Evolutionary conservation across 106 monocot species (phyloP).

Genomic region (Dendrobium huoshanense): DNA sequence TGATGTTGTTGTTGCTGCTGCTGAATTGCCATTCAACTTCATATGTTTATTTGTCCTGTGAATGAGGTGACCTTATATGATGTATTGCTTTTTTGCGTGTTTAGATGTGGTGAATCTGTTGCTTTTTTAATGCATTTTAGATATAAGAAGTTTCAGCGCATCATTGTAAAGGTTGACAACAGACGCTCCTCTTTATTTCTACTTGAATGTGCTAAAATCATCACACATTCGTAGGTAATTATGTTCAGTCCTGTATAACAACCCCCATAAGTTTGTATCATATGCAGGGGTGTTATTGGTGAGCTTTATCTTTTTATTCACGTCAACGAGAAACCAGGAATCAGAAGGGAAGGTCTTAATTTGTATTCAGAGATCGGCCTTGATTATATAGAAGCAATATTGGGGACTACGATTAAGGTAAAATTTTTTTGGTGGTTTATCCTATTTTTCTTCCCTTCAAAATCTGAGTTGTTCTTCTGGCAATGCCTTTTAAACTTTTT

Average conservation of each 20-base stretch:
- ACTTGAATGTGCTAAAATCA: not conserved
- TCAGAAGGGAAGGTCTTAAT: constrained; percentile 74
- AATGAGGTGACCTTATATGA: not conserved
- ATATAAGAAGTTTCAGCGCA: not conserved
- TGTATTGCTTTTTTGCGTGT: not conserved
- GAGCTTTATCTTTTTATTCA: constrained; percentile 79
- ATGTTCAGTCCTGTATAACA: not conserved
- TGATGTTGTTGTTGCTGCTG: no score
- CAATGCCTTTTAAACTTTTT: not conserved
- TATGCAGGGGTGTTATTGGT: constrained; percentile 53
- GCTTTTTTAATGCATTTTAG: not conserved
- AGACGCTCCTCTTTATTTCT: not conserved
- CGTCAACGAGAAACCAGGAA: constrained; percentile 69
- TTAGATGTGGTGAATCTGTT: not conserved
- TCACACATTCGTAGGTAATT: not conserved
- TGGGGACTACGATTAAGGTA: constrained; percentile 81
- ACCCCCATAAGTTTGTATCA: not conserved
- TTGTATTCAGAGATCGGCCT: constrained; percentile 62
- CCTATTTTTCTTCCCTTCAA: not conserved
- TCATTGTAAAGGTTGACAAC: not conserved
- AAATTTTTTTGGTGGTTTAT: not conserved
- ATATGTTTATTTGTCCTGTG: not conserved
- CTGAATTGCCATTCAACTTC: not conserved
- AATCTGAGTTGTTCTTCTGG: not conserved
- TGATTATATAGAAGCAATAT: constrained; percentile 90